Base-by-base conservation (phyloP, 108 stramenopile genomes). In the Skeletonema potamos region DNA sequence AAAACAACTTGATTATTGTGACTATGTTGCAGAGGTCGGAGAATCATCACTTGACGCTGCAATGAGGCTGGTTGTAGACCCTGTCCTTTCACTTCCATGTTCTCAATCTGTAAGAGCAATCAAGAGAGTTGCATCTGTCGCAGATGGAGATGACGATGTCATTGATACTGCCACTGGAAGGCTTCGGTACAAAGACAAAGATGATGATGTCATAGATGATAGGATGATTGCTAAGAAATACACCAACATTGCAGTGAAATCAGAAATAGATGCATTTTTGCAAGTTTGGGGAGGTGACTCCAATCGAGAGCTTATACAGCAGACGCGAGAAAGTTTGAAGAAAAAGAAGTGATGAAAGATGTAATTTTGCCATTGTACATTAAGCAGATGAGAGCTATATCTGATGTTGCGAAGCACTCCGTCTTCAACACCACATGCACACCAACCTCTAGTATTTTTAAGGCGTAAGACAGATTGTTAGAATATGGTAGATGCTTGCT, bases 261-360 rank as follows among this genome's bases (percentile, higher is more conserved):
- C 54, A 12, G 79, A 80, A 34, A 73, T 66, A 27, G 72, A 68
- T 20, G 43, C 72, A n/a, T 80, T 80, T 58, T 0, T 64, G 4
- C 62, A 72, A 28, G 66, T 80, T 32, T 80, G 79, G 79, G 79
- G 79, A 17, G 72, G 72, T 3, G 54, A 67, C 11, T 67, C 66
- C 4, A 80, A 80, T 37, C 48, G 54, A 41, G 51, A 63, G 9
- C 67, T 63, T 55, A 80, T 80, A 41, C 36, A 48, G 22, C 28
- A 67, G 54, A 58, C 70, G 43, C 66, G 62, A 44, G 77, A 79
- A 9, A 36, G 32, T 30, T 41, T 79, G 13, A 61, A 20, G 26
- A 64, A 67, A 39, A 73, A 54, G 54, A 22, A 34, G 22, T 12
- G 2, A 32, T 51, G 0, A 66, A 3, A 15, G 37, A 15, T 15